Percentiles rank a stretch among this genome's conserved stretches.
Evolutionary conservation across 1,139 yeast species (phyloP).

Genomic region (Candida tetrigidarum): DNA sequence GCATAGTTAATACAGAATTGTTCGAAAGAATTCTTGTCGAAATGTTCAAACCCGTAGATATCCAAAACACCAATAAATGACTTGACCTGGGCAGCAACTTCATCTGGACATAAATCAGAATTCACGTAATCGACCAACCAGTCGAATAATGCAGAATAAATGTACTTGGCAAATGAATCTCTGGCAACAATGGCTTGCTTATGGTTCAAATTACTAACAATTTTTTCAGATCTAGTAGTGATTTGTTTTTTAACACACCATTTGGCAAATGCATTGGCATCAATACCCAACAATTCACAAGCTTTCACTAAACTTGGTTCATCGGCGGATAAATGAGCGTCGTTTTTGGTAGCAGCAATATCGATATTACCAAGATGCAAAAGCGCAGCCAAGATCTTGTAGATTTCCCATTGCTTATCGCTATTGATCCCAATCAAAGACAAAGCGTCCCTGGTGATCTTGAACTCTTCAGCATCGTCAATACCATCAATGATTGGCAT

Average conservation of each 20-base stretch:
- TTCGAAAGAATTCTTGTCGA: constrained; percentile 91
- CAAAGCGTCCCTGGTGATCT: constrained; percentile 75
- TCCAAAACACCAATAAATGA: constrained; percentile 96
- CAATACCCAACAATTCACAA: constrained; percentile 83
- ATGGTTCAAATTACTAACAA: constrained; percentile 79
- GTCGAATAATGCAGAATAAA: constrained; percentile 90
- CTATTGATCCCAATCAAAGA: constrained; percentile 73
- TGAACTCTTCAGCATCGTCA: constrained; percentile 81
- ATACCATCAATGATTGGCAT: constrained; percentile 72
- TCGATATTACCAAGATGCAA: constrained; percentile 94
- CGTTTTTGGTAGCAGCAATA: constrained; percentile 83
- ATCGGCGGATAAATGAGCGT: constrained; percentile 80
- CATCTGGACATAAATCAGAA: constrained; percentile 77
- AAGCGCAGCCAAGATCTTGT: constrained; percentile 83
- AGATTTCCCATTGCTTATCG: constrained; percentile 68
- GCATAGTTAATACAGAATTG: constrained; percentile 98
- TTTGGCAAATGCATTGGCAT: constrained; percentile 74
- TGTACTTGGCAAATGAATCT: constrained; percentile 94
- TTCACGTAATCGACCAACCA: constrained; percentile 93
- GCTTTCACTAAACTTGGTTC: constrained; percentile 87
- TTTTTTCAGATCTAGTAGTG: constrained; percentile 90
- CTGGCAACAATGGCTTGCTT: constrained; percentile 91
- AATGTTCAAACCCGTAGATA: constrained; percentile 97
- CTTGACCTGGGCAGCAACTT: constrained; percentile 57
- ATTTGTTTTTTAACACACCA: constrained; percentile 96